These are phyloP conservation scores for Cystobasidium onofrii DNA, from an alignment of 768 basidiomycete genomes.

Conservation along the genomic window DNA sequence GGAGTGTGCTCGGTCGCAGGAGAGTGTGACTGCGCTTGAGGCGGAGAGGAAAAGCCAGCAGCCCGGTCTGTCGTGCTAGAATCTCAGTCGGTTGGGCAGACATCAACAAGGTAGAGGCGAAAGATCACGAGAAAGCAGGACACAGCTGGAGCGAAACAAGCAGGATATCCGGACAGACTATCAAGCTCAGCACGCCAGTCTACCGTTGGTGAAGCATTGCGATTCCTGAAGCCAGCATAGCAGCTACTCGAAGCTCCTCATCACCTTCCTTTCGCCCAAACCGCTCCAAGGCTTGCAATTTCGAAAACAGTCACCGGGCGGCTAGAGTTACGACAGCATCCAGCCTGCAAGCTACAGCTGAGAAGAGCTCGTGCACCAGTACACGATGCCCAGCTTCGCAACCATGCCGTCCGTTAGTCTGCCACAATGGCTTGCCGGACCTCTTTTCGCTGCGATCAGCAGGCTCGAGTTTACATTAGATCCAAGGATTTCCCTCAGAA, in stretches of 20 bases:
- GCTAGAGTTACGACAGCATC: neutral
- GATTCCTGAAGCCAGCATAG: neutral
- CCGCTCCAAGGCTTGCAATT: neutral
- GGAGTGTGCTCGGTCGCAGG: too few species aligned
- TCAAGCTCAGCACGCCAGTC: neutral
- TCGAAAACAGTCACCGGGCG: slow-evolving; percentile 3
- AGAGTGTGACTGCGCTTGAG: too few species aligned
- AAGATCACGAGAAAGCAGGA: neutral
- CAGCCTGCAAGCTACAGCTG: neutral
- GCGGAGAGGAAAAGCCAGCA: too few species aligned
- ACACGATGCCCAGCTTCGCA: slow-evolving; percentile 10
- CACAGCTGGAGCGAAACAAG: neutral
- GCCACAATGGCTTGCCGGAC: slow-evolving; percentile 11
- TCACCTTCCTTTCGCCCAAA: neutral
- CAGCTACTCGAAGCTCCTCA: neutral
- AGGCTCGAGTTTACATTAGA: slow-evolving; percentile 40
- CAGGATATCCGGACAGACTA: neutral
- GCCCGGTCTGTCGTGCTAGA: too few species aligned
- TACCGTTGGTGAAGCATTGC: neutral
- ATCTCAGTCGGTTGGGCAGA: neutral
- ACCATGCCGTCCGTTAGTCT: slow-evolving; percentile 13
- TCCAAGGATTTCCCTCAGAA: slow-evolving; percentile 29
- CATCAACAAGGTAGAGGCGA: neutral
- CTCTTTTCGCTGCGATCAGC: slow-evolving; percentile 34
- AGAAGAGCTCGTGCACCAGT: neutral